Conservation (phyloP, 495 filamentous ascomycete species). For the Astrocystis sublimbata region DNA sequence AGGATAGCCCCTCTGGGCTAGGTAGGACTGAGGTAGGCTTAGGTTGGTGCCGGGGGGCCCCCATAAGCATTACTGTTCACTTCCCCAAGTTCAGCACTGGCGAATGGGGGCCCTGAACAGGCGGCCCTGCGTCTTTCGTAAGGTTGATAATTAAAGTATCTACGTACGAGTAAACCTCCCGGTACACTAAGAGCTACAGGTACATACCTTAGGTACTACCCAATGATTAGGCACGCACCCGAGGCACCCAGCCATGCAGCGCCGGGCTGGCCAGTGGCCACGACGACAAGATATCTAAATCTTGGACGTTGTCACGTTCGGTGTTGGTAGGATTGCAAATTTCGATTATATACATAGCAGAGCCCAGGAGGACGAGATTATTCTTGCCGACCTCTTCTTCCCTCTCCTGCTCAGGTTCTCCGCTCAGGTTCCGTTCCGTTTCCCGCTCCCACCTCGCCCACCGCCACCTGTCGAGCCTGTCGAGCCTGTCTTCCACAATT, state of each 20-base stretch:
- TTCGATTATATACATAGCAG: no score
- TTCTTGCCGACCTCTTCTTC: neutral
- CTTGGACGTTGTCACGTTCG: neutral
- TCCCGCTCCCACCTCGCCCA: neutral
- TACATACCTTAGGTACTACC: no score
- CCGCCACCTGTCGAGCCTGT: neutral
- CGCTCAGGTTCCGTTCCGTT: no score
- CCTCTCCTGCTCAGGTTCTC: no score
- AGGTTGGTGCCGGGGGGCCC: neutral
- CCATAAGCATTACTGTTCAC: conserved; percentile 17
- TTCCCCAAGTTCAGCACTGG: neutral
- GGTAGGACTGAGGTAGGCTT: no score
- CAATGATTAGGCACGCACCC: neutral
- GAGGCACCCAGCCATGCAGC: no score
- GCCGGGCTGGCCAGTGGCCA: no score
- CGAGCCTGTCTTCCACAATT: no score
- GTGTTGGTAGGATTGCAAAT: neutral
- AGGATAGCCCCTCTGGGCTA: no score
- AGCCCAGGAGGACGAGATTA: neutral
- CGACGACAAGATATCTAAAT: conserved; percentile 5
- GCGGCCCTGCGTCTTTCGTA: conserved; percentile 13
- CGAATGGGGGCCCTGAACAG: neutral
- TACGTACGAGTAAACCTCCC: no score
- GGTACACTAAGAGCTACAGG: neutral
- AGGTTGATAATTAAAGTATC: conserved; percentile 5